Conservation (phyloP, 2,329 filamentous ascomycete genomes). For the Apiospora saccharicola region DNA sequence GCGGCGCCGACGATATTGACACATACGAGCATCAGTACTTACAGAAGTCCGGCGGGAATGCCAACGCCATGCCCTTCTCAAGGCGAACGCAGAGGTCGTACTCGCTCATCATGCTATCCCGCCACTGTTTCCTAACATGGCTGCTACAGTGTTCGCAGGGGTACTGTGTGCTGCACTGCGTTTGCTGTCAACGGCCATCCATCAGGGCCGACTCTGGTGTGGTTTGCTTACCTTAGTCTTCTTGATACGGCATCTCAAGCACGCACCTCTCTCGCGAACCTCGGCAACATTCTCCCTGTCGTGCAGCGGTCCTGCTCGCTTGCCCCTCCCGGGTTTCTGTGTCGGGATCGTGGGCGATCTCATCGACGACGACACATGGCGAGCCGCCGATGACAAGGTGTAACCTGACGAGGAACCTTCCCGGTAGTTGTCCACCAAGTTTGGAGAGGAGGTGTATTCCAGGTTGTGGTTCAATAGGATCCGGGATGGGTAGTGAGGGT, state of each 20-base stretch:
- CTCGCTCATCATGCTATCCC: constrained; percentile 31
- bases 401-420: neutral
- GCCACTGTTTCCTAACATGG: constrained; percentile 34
- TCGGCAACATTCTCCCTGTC: constrained; percentile 53
- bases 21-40: constrained; percentile 20
- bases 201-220: constrained; percentile 34
- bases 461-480: constrained; percentile 11
- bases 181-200: constrained; percentile 28
- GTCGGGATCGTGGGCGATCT: constrained; percentile 33
- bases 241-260: constrained; percentile 55
- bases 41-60: constrained; percentile 18
- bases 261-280: constrained; percentile 57
- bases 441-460: neutral
- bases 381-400: neutral
- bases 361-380: constrained; percentile 24
- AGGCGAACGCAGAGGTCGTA: constrained; percentile 38
- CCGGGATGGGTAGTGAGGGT: constrained; percentile 23
- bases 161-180: constrained; percentile 48
- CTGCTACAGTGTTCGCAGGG: constrained; percentile 39
- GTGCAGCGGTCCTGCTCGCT: constrained; percentile 39
- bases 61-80: constrained; percentile 3
- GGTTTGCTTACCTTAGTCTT: constrained; percentile 54
- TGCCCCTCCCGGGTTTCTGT: constrained; percentile 35
- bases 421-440: constrained; percentile 1
- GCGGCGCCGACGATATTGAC: neutral